phyloP scores from a whole-genome alignment of 2,329 filamentous ascomycete species.

The Xylaria arbuscula region DNA sequence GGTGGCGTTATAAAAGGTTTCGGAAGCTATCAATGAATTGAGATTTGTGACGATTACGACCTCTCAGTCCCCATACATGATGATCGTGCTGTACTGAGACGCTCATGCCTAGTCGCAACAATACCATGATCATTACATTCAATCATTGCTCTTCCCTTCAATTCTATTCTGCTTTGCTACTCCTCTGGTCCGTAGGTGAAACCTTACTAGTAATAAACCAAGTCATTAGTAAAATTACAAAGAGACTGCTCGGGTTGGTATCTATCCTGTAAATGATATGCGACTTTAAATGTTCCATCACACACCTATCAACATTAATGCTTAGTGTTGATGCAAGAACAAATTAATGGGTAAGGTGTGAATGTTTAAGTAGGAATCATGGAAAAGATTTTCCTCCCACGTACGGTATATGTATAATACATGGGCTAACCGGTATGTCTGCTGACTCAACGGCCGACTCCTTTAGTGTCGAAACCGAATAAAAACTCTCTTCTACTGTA shows the following conservation, averaged over 20 bases:
- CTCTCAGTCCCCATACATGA: conserved; percentile 39
- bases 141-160: neutral
- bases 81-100: conserved; percentile 36
- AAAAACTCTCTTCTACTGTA: neutral
- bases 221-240: neutral
- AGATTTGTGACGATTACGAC: conserved; percentile 50
- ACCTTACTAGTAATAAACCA: neutral
- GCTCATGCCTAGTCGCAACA: conserved; percentile 36
- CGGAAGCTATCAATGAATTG: conserved; percentile 52
- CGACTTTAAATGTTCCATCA: too few species aligned
- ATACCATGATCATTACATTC: conserved; percentile 41
- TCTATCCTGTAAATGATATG: too few species aligned
- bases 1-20: conserved; percentile 51
- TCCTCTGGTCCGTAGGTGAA: neutral
- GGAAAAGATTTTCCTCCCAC: neutral
- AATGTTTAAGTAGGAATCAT: too few species aligned
- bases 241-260: too few species aligned
- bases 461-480: neutral
- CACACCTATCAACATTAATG: too few species aligned
- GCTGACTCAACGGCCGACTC: neutral
- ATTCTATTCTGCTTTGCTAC: neutral
- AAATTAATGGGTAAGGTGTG: too few species aligned
- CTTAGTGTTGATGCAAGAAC: too few species aligned
- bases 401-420: conserved; percentile 14
- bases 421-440: neutral